phyloP scores from a whole-genome alignment of 1,284 basidiomycete genomes.

The Trichosporon asahii region DNA sequence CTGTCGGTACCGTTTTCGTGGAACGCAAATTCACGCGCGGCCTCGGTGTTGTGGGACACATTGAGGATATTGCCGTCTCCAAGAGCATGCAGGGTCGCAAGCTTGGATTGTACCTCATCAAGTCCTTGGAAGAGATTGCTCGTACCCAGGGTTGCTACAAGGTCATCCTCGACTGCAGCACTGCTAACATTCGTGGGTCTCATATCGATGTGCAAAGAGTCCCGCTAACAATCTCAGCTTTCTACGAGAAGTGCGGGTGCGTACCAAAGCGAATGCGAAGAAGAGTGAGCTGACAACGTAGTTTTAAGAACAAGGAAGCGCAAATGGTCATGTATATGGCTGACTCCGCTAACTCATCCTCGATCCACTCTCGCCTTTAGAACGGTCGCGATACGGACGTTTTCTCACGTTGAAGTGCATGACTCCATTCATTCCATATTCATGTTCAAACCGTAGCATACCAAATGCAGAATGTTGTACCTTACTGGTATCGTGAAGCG shows the following conservation, averaged over 20 bases:
- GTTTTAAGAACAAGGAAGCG: conserved; percentile 74
- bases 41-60: conserved; percentile 80
- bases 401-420: not conserved
- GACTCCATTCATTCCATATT: not conserved
- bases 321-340: conserved; percentile 68
- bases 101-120: conserved; percentile 81
- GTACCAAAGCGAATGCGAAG: not conserved
- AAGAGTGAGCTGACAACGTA: not conserved
- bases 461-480: not conserved
- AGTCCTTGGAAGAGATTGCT: conserved; percentile 74
- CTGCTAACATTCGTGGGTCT: conserved; percentile 78
- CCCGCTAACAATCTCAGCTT: conserved; percentile 59
- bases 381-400: not conserved
- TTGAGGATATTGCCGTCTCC: conserved; percentile 95
- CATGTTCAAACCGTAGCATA: not conserved
- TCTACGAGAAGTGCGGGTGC: conserved; percentile 92
- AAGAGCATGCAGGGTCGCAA: conserved; percentile 78
- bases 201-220: not conserved
- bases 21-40: conserved; percentile 90
- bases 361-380: conserved; percentile 10
- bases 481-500: not conserved
- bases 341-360: conserved; percentile 15
- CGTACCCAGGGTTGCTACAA: conserved; percentile 82
- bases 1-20: conserved; percentile 76
- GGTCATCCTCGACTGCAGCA: conserved; percentile 92